Evolutionary conservation across 2,329 filamentous ascomycete species (phyloP).

Genomic region (Dothideomycetidae sp.): DNA sequence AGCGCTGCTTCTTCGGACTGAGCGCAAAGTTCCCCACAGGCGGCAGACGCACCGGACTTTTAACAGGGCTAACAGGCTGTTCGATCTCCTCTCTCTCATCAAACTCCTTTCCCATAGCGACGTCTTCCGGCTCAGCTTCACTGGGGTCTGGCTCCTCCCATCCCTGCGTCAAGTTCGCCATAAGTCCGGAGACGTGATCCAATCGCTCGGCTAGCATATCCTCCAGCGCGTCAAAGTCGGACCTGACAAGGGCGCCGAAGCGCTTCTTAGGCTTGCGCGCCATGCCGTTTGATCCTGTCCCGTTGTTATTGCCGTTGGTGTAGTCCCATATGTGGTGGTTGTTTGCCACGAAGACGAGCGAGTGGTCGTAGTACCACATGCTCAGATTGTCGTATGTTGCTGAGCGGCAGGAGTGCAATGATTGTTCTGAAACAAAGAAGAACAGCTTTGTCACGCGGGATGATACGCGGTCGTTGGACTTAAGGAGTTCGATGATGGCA

Average conservation of each 20-base stretch:
- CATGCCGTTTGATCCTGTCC: slow-evolving; percentile 32
- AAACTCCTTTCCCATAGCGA: slow-evolving; percentile 2
- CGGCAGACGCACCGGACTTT: slow-evolving; percentile 5
- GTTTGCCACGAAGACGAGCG: slow-evolving; percentile 60
- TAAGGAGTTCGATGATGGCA: slow-evolving; percentile 67
- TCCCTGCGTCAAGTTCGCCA: slow-evolving; percentile 29
- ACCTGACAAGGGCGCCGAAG: slow-evolving; percentile 40
- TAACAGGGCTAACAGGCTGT: background rate
- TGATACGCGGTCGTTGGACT: slow-evolving; percentile 36
- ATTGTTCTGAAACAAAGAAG: slow-evolving; percentile 8
- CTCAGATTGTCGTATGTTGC: slow-evolving; percentile 54
- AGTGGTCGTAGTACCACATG: slow-evolving; percentile 76
- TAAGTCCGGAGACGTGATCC: slow-evolving; percentile 33
- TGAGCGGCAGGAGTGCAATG: slow-evolving; percentile 55
- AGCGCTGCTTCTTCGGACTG: slow-evolving; percentile 7
- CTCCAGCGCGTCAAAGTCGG: slow-evolving; percentile 32
- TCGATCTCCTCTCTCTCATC: slow-evolving; percentile 7
- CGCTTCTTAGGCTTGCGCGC: slow-evolving; percentile 41
- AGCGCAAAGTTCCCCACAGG: slow-evolving; percentile 7
- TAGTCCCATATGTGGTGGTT: slow-evolving; percentile 60
- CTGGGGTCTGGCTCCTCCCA: slow-evolving; percentile 16
- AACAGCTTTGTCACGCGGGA: slow-evolving; percentile 5
- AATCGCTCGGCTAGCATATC: slow-evolving; percentile 44
- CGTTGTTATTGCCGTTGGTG: slow-evolving; percentile 3
- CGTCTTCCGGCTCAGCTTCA: background rate